Conservation (phyloP, 768 basidiomycete species). For the Hericium rajendrae region DNA sequence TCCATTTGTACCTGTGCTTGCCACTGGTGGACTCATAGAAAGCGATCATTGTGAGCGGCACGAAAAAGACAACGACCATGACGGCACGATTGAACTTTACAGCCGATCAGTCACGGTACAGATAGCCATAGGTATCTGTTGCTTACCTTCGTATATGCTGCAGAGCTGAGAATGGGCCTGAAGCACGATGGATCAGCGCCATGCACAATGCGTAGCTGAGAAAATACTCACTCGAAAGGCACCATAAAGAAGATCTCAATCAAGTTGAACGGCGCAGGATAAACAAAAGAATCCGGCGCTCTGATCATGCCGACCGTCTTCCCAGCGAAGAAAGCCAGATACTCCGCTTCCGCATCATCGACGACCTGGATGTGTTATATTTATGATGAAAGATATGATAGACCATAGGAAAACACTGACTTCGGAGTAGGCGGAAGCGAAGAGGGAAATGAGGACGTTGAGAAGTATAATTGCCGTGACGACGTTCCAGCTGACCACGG, state of each 20-base stretch:
- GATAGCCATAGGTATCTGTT: constrained; percentile 5
- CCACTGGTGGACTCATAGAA: constrained; percentile 59
- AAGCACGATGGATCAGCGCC: neutral
- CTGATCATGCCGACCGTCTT: constrained; percentile 82
- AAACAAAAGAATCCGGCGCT: constrained; percentile 76
- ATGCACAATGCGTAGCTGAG: neutral
- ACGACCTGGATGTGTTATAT: constrained; percentile 44
- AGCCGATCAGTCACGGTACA: neutral
- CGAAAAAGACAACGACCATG: constrained; percentile 75
- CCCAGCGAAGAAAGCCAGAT: constrained; percentile 80
- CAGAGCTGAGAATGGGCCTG: constrained; percentile 2
- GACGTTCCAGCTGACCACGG: constrained; percentile 60
- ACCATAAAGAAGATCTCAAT: constrained; percentile 72
- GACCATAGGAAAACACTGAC: constrained; percentile 30
- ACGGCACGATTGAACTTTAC: constrained; percentile 62
- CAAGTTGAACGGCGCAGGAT: constrained; percentile 90
- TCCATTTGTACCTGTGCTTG: constrained; percentile 44
- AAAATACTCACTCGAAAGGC: constrained; percentile 68
- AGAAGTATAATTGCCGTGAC: constrained; percentile 76
- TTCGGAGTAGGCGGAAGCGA: constrained; percentile 86
- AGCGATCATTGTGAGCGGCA: constrained; percentile 68
- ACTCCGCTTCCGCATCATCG: constrained; percentile 82
- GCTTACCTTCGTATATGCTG: constrained; percentile 47
- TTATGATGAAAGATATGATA: neutral
- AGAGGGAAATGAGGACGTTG: constrained; percentile 93